A percentile compares a stretch with the other conserved stretches of the same genome.
Evolutionary conservation across 495 filamentous ascomycete genomes (phyloP).

Genomic region (Sordaria brevicollis): DNA sequence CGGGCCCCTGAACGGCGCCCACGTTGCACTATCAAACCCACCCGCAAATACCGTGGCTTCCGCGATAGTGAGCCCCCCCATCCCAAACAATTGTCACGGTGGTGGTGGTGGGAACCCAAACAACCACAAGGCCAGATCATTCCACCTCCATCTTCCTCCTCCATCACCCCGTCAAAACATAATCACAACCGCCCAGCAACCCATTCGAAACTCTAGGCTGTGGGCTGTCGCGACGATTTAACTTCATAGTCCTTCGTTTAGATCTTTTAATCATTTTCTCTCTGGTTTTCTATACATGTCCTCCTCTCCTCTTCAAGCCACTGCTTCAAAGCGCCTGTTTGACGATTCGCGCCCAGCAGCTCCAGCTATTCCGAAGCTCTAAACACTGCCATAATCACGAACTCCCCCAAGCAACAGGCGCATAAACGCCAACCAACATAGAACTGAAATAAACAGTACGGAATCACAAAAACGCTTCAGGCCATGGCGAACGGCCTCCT

Average conservation of each 20-base stretch:
- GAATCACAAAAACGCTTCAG: neutral
- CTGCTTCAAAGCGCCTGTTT: neutral
- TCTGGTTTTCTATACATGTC: neutral
- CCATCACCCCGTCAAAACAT: neutral
- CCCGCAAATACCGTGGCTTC: neutral
- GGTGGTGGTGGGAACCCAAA: neutral
- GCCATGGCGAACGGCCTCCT: constrained; percentile 1
- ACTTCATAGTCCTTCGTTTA: neutral
- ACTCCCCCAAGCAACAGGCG: neutral
- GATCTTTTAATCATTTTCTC: neutral
- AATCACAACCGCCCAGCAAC: neutral
- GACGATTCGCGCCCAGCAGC: neutral
- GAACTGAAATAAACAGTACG: neutral
- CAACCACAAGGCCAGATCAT: neutral
- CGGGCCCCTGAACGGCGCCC: neutral
- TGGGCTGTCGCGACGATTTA: neutral
- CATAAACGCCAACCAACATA: neutral
- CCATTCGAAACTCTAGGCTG: neutral
- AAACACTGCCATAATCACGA: neutral
- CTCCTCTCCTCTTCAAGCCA: neutral
- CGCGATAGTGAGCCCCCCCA: neutral
- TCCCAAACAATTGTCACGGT: neutral
- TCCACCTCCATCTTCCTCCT: neutral
- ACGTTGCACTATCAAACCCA: neutral
- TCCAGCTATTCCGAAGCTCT: neutral